A percentile compares a stretch with the other conserved stretches of the same genome.
These are phyloP conservation scores for Vitis hybrid DNA, from an alignment of 177 flowering plant species.

Conservation along the genomic window DNA sequence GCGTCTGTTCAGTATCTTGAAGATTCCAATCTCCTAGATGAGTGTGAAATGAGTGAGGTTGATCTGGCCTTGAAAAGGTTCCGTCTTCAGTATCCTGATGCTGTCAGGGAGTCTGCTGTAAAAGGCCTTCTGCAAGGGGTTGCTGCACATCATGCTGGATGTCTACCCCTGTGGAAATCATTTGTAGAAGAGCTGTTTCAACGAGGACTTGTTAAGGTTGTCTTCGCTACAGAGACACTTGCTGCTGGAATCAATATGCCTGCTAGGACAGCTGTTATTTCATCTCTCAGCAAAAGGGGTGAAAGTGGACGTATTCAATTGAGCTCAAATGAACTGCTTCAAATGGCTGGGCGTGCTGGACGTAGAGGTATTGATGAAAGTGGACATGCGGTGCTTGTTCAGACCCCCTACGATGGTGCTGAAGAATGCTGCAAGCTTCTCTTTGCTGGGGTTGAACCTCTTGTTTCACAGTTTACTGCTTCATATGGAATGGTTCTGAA, in stretches of 20 bases:
- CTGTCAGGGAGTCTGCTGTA: constrained; percentile 74
- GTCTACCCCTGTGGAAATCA: constrained; percentile 94
- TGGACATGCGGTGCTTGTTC: constrained; percentile 91
- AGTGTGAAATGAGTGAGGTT: constrained; percentile 78
- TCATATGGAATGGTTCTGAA: constrained; percentile 99
- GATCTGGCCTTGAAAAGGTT: constrained; percentile 84
- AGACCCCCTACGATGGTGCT: constrained; percentile 90
- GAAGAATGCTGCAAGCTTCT: constrained; percentile 93
- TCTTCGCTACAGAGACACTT: constrained; percentile 96
- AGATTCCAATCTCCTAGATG: constrained; percentile 72
- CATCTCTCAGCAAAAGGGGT: constrained; percentile 79
- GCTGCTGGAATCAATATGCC: constrained; percentile 99
- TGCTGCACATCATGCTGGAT: constrained; percentile 98
- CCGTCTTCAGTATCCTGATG: constrained; percentile 80
- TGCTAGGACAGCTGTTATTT: constrained; percentile 88
- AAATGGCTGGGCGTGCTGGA: constrained; percentile 99
- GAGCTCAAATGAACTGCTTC: constrained; percentile 83
- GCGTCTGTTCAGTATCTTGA: constrained; percentile 89
- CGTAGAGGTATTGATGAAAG: constrained; percentile 89
- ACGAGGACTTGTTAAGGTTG: constrained; percentile 84
- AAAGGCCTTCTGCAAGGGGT: constrained; percentile 86
- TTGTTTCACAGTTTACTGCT: constrained; percentile 95
- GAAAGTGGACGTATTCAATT: constrained; percentile 65
- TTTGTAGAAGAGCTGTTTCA: constrained; percentile 89
- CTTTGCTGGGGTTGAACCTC: constrained; percentile 85